phyloP scores from a whole-genome alignment of 1,284 basidiomycete genomes.

The Kalmanozyma brasiliensis region DNA sequence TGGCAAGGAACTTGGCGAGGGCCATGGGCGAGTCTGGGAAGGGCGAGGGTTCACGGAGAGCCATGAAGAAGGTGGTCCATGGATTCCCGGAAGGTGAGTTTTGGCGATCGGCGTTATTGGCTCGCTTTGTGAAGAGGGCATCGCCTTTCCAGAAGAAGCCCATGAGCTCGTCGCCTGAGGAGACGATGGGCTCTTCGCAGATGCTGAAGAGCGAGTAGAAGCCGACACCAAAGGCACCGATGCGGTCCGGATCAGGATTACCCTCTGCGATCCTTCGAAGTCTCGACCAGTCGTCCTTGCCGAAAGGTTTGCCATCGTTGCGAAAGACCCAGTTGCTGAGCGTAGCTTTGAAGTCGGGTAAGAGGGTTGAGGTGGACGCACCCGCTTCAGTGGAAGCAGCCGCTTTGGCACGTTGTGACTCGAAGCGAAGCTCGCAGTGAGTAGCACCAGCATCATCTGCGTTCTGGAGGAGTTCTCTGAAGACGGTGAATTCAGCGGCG shows the following conservation, averaged over 20 bases:
- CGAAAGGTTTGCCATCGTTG: slow-evolving; percentile 78
- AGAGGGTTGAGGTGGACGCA: slow-evolving; percentile 14
- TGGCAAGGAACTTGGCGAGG: slow-evolving; percentile 87
- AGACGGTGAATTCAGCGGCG: slow-evolving; percentile 83
- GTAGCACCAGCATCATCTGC: slow-evolving; percentile 89
- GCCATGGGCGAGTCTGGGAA: slow-evolving; percentile 84
- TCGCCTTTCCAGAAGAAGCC: slow-evolving; percentile 89
- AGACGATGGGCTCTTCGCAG: slow-evolving; percentile 87
- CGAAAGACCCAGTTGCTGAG: slow-evolving; percentile 74
- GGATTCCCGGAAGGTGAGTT: slow-evolving; percentile 64
- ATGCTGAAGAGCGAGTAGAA: slow-evolving; percentile 72
- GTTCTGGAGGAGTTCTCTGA: slow-evolving; percentile 92
- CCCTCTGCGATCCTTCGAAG: slow-evolving; percentile 69
- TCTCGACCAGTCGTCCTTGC: slow-evolving; percentile 64
- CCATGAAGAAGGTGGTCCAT: slow-evolving; percentile 94
- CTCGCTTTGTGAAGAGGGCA: slow-evolving; percentile 60
- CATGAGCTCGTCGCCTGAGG: slow-evolving; percentile 84
- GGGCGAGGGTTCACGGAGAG: slow-evolving; percentile 81
- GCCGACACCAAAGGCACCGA: slow-evolving; percentile 71
- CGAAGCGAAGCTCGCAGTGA: slow-evolving; percentile 65
- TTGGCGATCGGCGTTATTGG: slow-evolving; percentile 45
- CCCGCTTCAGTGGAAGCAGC: slow-evolving; percentile 2
- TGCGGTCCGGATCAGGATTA: slow-evolving; percentile 72
- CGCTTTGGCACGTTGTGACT: slow-evolving; percentile 39
- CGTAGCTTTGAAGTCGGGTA: slow-evolving; percentile 66